Evolutionary conservation across 2,329 filamentous ascomycete genomes (phyloP).

Genomic region (Pyrenochaeta sp.): DNA sequence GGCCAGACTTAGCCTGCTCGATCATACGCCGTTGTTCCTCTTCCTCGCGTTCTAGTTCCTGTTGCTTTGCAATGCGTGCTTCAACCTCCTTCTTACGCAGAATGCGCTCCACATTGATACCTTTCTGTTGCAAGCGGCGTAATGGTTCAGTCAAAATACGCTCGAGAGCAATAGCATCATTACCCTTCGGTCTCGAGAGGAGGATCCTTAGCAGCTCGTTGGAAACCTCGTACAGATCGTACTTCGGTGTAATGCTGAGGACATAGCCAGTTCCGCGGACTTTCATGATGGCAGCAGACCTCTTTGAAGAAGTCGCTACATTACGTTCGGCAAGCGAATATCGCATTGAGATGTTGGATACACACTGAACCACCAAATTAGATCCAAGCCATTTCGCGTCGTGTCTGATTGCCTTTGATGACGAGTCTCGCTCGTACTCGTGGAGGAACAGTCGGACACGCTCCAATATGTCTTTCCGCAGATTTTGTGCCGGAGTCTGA

Average conservation of each 20-base stretch:
- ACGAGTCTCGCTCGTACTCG: constrained; percentile 74
- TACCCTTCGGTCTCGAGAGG: constrained; percentile 82
- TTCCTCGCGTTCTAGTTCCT: constrained; percentile 73
- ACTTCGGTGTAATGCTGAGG: constrained; percentile 78
- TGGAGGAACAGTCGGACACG: constrained; percentile 89
- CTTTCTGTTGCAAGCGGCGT: constrained; percentile 80
- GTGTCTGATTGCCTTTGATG: constrained; percentile 71
- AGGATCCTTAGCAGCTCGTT: constrained; percentile 84
- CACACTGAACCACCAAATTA: constrained; percentile 78
- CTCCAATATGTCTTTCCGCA: constrained; percentile 85
- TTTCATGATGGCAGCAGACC: constrained; percentile 77
- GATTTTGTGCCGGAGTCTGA: constrained; percentile 70
- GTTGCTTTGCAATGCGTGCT: constrained; percentile 83
- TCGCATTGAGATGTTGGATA: constrained; percentile 78
- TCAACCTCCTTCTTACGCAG: constrained; percentile 87
- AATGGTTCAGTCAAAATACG: constrained; percentile 88
- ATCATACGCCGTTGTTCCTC: constrained; percentile 61
- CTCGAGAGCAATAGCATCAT: constrained; percentile 88
- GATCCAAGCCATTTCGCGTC: constrained; percentile 91
- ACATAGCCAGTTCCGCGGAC: constrained; percentile 70
- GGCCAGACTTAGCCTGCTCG: constrained; percentile 38
- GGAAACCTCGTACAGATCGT: constrained; percentile 91
- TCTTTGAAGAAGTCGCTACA: constrained; percentile 52
- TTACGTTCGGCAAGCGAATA: constrained; percentile 76
- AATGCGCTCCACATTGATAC: constrained; percentile 97